Evolutionary conservation across 2,329 filamentous ascomycete species (phyloP), one percentile per base, ranked within the genome.

Genomic region (Huntiella moniliformis): DNA sequence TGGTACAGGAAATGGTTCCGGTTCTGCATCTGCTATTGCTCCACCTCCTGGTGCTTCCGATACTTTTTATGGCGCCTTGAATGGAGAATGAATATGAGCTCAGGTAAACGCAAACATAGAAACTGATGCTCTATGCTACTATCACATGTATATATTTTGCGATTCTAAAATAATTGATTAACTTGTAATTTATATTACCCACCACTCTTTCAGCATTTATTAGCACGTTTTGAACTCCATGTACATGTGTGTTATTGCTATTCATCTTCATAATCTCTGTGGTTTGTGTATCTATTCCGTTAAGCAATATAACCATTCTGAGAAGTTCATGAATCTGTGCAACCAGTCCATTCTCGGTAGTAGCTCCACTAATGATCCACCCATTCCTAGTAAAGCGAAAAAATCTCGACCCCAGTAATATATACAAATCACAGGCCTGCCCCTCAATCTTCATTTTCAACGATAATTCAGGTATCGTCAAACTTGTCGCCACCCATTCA

Each of bases 51-150:
- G 87, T 11, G 70, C 73, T 10, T 77, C 74, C 6, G 81, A 91
- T 51, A 74, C 84, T 4, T 61, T 83, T 50, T 95, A 95, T 61
- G 82, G 85, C 44, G 92, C 85, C 63, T 63, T 94, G 59, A 72
- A 81, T 42, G 87, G 87, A 4, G 82, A 91, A 56, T 91, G 65
- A 31, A 7, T 6, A 7, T 16, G 8, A 5, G 34, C 8, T 15
- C 40, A n/a, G n/a, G 10, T 18, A 8, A 11, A 28, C 7, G 10
- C 7, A 6, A 28, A 28, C 7, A 28, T 28, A 8, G 22, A 28
- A 28, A 28, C 7, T 28, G 22, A 28, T 28, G 7, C 22, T 28
- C 7, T 8, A 28, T 28, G 22, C 10, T 28, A 28, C 7, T 6
- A 28, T 28, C 4, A 28, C 10, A 28, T 28, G 22, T 28, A 28